Conservation (phyloP, 2,329 filamentous ascomycete species). For the Cercospora sesami region DNA sequence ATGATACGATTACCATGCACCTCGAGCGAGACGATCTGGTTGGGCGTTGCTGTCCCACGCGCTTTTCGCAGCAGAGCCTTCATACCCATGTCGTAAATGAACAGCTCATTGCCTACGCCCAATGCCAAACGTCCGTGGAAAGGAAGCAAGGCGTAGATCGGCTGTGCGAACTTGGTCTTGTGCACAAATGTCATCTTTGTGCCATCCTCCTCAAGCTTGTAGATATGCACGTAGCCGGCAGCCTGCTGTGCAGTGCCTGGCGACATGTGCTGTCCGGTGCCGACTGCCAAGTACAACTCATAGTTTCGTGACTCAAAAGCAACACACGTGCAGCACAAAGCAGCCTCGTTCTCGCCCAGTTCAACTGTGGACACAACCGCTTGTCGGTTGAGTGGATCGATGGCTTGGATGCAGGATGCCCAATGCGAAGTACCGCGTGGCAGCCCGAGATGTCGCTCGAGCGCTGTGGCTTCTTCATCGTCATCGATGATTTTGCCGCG, state of each 20-base stretch:
- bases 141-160: slow-evolving; percentile 81
- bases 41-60: slow-evolving; percentile 35
- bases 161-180: slow-evolving; percentile 88
- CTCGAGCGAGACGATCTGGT: slow-evolving; percentile 81
- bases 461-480: slow-evolving; percentile 23
- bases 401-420: slow-evolving; percentile 91
- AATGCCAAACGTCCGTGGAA: slow-evolving; percentile 89
- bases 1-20: slow-evolving; percentile 89
- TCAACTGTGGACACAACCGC: slow-evolving; percentile 72
- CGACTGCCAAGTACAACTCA: slow-evolving; percentile 88
- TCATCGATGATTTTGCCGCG: slow-evolving; percentile 25
- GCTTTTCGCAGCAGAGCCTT: slow-evolving; percentile 89
- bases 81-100: slow-evolving; percentile 91
- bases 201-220: slow-evolving; percentile 85
- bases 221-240: slow-evolving; percentile 82
- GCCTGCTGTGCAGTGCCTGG: slow-evolving; percentile 26
- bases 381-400: slow-evolving; percentile 67
- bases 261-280: slow-evolving; percentile 83
- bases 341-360: slow-evolving; percentile 85
- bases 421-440: slow-evolving; percentile 80
- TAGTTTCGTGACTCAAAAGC: slow-evolving; percentile 85
- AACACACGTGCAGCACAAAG: slow-evolving; percentile 80
- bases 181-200: slow-evolving; percentile 89
- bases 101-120: slow-evolving; percentile 79
- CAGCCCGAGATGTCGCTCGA: slow-evolving; percentile 77